Evolutionary conservation across 495 filamentous ascomycete genomes (phyloP).

Genomic region (Annulohypoxylon stygium): DNA sequence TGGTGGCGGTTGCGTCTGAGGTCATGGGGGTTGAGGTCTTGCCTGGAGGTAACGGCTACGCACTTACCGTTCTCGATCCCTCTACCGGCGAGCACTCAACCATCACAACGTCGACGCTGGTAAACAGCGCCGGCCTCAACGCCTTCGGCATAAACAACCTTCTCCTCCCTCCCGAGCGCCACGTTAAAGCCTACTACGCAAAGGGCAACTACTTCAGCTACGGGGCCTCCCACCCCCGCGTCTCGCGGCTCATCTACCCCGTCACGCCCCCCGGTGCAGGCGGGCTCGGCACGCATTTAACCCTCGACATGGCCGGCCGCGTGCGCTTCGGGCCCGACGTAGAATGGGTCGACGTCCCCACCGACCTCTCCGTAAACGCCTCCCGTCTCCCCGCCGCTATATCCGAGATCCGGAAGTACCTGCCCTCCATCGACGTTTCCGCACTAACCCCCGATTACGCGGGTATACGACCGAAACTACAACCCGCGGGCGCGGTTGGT

Average conservation of each 20-base stretch:
- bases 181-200: conserved; percentile 78
- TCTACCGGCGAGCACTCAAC: conserved; percentile 61
- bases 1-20: conserved; percentile 71
- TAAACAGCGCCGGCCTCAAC: conserved; percentile 88
- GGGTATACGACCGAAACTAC: conserved; percentile 90
- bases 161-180: conserved; percentile 73
- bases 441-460: conserved; percentile 87
- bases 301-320: conserved; percentile 86
- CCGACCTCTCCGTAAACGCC: conserved; percentile 60
- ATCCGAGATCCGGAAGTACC: conserved; percentile 79
- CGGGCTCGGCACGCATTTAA: conserved; percentile 93
- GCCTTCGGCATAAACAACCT: conserved; percentile 85
- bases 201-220: conserved; percentile 98
- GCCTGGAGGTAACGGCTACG: conserved; percentile 65
- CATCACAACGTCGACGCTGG: conserved; percentile 79
- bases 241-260: conserved; percentile 86
- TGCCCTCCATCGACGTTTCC: conserved; percentile 76
- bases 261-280: conserved; percentile 82
- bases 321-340: conserved; percentile 96
- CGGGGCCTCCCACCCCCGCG: conserved; percentile 70
- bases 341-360: conserved; percentile 79
- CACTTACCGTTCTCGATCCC: conserved; percentile 58
- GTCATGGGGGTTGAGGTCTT: conserved; percentile 68
- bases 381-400: conserved; percentile 75
- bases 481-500: conserved; percentile 64